A percentile compares a stretch with the other conserved stretches of the same genome.
Evolutionary conservation across 371 early-diverging fungal genomes (phyloP).

Genomic region (Coemansia sp.): DNA sequence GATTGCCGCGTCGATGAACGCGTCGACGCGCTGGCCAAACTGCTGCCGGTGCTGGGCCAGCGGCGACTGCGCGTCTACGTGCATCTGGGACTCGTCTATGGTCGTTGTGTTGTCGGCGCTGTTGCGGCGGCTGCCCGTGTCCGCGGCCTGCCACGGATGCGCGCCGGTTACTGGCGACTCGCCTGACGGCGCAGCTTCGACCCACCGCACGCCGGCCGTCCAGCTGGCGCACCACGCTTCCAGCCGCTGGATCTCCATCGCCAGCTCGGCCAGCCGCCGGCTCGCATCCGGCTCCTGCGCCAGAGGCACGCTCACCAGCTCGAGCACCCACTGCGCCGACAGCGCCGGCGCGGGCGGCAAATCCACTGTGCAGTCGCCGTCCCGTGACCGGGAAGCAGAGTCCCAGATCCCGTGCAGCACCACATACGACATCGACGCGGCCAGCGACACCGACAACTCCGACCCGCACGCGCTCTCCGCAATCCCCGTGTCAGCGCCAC

Average conservation of each 20-base stretch:
- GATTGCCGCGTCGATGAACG: constrained; percentile 31
- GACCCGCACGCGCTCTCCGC: constrained; percentile 5
- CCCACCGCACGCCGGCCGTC: constrained; percentile 28
- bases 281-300: constrained; percentile 26
- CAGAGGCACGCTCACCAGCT: constrained; percentile 39
- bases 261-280: constrained; percentile 15
- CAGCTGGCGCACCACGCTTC: constrained; percentile 37
- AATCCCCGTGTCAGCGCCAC: neutral
- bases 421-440: constrained; percentile 17
- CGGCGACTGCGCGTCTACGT: too few species aligned
- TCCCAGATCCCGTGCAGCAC: constrained; percentile 37
- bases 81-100: neutral
- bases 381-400: constrained; percentile 1
- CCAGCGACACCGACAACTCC: neutral
- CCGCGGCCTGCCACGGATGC: constrained; percentile 13
- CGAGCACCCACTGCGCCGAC: constrained; percentile 44
- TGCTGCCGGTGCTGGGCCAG: constrained; percentile 22
- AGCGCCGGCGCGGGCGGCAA: constrained; percentile 29
- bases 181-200: neutral
- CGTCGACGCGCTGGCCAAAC: constrained; percentile 32
- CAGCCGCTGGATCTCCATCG: constrained; percentile 32
- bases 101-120: neutral
- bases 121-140: neutral
- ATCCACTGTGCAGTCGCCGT: constrained; percentile 1
- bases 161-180: neutral